A percentile compares a stretch with the other conserved stretches of the same genome.
Evolutionary conservation across 164 flowering plant genomes (phyloP).

Genomic region (Euptelea pleiosperma): DNA sequence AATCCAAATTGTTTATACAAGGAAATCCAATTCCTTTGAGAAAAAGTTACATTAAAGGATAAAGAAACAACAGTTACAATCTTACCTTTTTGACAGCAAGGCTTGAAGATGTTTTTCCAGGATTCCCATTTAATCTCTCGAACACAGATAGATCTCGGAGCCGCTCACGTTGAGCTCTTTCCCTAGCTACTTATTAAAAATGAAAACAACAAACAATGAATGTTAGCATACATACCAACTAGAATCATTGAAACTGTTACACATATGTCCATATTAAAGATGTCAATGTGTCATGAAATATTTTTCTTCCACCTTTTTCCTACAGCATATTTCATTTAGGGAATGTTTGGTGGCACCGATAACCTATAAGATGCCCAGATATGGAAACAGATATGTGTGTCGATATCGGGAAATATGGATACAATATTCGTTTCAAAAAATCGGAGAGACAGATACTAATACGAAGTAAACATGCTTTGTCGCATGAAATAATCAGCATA

Average conservation of each 20-base stretch:
- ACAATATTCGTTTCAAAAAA: no score
- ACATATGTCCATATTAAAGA: neutral
- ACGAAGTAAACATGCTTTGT: no score
- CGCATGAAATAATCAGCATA: no score
- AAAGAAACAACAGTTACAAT: neutral
- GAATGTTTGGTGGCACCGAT: no score
- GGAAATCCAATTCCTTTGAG: neutral
- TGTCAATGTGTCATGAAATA: neutral
- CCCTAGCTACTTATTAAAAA: conserved; percentile 38
- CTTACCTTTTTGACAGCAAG: conserved; percentile 87
- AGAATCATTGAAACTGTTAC: neutral
- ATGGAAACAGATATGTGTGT: no score
- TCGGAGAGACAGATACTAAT: no score
- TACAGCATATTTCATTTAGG: no score
- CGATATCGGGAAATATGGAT: no score
- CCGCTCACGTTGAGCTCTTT: conserved; percentile 73
- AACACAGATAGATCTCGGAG: conserved; percentile 74
- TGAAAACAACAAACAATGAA: neutral
- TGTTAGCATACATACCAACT: neutral
- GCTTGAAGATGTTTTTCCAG: conserved; percentile 49
- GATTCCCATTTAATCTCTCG: conserved; percentile 79
- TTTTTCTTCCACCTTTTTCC: no score
- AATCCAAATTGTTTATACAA: neutral
- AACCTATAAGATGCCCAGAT: no score
- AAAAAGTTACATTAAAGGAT: neutral